Base-by-base conservation (phyloP, 345 rosid species). In the Brassica carinata region DNA sequence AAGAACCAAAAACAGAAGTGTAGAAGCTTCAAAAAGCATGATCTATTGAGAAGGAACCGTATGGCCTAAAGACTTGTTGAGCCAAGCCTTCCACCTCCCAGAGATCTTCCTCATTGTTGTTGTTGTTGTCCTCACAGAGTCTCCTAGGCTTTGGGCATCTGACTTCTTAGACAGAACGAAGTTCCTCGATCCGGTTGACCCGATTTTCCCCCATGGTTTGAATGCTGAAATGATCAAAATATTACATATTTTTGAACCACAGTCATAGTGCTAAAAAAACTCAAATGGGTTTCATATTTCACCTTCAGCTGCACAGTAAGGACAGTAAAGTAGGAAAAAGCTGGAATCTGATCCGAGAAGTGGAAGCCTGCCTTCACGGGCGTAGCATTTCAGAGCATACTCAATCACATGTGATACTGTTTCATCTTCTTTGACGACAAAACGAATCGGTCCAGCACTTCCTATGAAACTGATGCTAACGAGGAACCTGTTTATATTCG, bases 401-500 rank as follows among this genome's bases (percentile, higher is more conserved):
- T 87, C 92, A 71, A 94, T 92, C 31, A 94, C 95, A 30, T 88
- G 84, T n/a, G 84, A 87, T 2, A 92, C 90, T 26, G 87, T 85
- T 68, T 92, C 92, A 43, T 87, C 85, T 87, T 94, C 97, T 71
- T 83, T 87, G 4, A 94, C 97, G 55, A 94, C 90, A 67, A 94
- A 91, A 27, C 98, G 94, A 83, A 94, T 90, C 76, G 97, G 97
- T 2, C 97, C 98, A 0, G 98, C 94, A 76, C 97, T 94, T 30
- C 98, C 98, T 82, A 90, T 31, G 38, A 94, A 94, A 4, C 83
- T 92, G 57, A 94, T 82, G 78, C 88, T 91, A 64, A 94, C 84
- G 69, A 94, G 77, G 31, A 94, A 71, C 84, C 91, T 84, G 69
- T 87, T 91, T 73, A 90, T 90, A 85, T 87, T 84, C 36, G 82